A percentile compares a stretch with the other conserved stretches of the same genome.
Conservation (phyloP, 2,329 filamentous ascomycete genomes). For the Eutypa lata region DNA sequence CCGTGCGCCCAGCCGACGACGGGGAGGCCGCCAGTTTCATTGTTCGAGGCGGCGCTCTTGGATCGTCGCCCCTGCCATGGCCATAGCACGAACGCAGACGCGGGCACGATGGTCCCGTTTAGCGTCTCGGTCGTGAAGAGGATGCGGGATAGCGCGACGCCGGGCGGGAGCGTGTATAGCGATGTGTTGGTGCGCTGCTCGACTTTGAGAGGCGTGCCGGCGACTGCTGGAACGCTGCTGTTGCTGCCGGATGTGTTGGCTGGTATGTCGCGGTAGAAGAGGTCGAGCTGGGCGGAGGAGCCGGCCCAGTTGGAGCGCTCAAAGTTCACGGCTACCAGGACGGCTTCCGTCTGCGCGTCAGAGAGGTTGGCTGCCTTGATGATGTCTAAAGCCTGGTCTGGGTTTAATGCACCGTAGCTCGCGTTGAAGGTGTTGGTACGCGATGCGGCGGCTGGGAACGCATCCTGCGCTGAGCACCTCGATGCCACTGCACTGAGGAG, state of each 20-base stretch:
- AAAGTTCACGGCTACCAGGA: constrained; percentile 1
- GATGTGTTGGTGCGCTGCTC: constrained; percentile 3
- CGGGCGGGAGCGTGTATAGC: constrained; percentile 2
- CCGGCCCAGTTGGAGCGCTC: constrained; percentile 4
- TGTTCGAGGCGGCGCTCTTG: neutral
- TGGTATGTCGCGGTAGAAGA: neutral
- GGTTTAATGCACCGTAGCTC: neutral
- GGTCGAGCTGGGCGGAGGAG: neutral
- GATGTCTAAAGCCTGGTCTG: neutral
- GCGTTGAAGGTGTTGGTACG: neutral
- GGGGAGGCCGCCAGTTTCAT: neutral
- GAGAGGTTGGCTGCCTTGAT: neutral
- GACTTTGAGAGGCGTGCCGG: neutral
- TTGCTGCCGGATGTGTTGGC: no score
- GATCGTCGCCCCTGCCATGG: neutral
- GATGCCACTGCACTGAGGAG: neutral
- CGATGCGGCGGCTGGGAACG: neutral
- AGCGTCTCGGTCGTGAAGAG: constrained; percentile 4
- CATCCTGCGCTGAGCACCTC: neutral
- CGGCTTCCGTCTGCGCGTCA: neutral
- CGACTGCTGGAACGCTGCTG: neutral
- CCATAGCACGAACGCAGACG: constrained; percentile 7
- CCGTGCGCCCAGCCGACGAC: constrained; percentile 6
- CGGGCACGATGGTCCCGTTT: constrained; percentile 6
- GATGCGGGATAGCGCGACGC: constrained; percentile 2